Evolutionary conservation across 2,329 filamentous ascomycete genomes (phyloP).

Genomic region (Neopestalotiopsis clavispora): DNA sequence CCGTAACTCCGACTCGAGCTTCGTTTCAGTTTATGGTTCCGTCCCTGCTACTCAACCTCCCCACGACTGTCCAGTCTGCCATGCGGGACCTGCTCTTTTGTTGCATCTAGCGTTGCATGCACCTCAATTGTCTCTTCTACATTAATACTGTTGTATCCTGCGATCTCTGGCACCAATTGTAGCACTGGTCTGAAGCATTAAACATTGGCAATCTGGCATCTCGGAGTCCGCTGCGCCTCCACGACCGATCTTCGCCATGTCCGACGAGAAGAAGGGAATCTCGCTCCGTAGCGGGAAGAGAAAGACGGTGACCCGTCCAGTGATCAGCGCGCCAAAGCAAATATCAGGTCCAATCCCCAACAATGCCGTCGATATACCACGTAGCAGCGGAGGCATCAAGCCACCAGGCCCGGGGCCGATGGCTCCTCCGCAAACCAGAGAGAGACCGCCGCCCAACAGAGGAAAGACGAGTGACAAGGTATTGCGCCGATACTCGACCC

Average conservation of each 20-base stretch:
- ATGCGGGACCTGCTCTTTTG: not conserved
- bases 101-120: not conserved
- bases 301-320: conserved; percentile 55
- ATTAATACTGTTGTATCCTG: not conserved
- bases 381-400: conserved; percentile 32
- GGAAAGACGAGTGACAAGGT: conserved; percentile 82
- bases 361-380: conserved; percentile 45
- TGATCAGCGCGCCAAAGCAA: conserved; percentile 66
- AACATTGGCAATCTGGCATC: not conserved
- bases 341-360: conserved; percentile 66
- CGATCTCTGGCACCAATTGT: not conserved
- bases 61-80: not conserved
- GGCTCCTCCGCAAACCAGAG: conserved; percentile 36
- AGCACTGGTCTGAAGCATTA: not conserved
- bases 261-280: conserved; percentile 65
- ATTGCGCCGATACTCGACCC: conserved; percentile 91
- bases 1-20: not conserved
- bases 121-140: not conserved
- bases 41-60: not conserved
- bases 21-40: not conserved
- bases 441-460: conserved; percentile 54
- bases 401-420: not conserved
- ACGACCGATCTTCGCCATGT: conserved; percentile 48
- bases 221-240: not conserved
- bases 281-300: conserved; percentile 68